Evolutionary conservation across 2,329 filamentous ascomycete species (phyloP), one percentile per base, ranked within the genome.

Genomic region (Venturia oleaginea): DNA sequence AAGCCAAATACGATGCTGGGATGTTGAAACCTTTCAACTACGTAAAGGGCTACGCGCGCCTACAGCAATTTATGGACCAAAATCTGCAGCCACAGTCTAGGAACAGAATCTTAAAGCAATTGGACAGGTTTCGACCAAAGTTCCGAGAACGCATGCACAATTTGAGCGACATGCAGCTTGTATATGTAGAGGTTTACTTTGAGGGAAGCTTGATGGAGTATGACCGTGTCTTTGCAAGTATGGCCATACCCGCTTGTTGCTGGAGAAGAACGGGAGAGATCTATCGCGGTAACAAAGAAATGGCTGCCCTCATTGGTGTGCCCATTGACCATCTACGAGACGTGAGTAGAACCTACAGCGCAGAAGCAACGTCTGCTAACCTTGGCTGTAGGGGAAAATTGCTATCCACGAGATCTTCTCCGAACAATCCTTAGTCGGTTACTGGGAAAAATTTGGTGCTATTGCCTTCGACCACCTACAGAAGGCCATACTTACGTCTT

Each of bases 181-280:
- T 97, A 34, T 86, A 92, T 66, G 93, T 97, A 13, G 94, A 99
- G 77, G 97, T 97, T 91, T 97, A 94, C 93, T 97, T 99, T 72
- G 94, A 99, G 76, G 86, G 89, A 71, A 94, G 90, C 68, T 78
- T 99, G 69, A 94, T 97, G 89, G 94, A 97, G 73, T 97, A 97
- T 71, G 94, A 99, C 72, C 91, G 94, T 38, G 92, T 99, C 1
- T 99, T 99, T 78, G 94, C 94, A 1, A 96, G 92, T 74, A 99
- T 99, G 94, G 94, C 94, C 1, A 93, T 99, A 67, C 94, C 94
- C 0, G 94, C 94, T 17, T 99, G 94, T 76, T 96, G 93, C 74
- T 99, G 94, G 94, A 84, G 94, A 71, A 84, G 94, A 71, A 99
- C 94, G 0, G 94, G 94, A 11, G 94, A 99, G 78, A 97, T 99